These are phyloP conservation scores for Schizochytrium sp. DNA, from an alignment of 108 stramenopile genomes.

Conservation along the genomic window DNA sequence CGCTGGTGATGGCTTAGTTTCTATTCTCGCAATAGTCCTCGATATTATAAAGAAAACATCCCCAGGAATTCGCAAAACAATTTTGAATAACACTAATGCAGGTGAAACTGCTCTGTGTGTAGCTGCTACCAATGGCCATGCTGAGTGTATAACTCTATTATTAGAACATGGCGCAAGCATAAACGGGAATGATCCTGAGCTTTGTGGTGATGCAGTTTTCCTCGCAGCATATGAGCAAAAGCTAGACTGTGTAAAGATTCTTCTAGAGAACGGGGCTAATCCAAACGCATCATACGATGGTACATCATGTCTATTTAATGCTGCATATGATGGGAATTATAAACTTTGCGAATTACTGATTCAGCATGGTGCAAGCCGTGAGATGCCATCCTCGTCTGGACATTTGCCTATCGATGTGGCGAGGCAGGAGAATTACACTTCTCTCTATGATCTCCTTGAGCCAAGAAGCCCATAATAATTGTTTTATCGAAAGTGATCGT, in stretches of 20 bases:
- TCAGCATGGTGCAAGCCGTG: background rate
- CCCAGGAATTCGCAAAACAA: background rate
- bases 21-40: background rate
- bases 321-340: constrained; percentile 17
- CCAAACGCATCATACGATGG: constrained; percentile 29
- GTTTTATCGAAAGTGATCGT: too few relatives aligned
- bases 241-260: constrained; percentile 1
- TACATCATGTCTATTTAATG: constrained; percentile 44
- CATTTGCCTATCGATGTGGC: constrained; percentile 1
- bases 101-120: constrained; percentile 27
- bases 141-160: background rate
- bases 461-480: background rate
- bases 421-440: background rate
- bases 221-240: constrained; percentile 38
- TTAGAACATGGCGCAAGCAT: constrained; percentile 13
- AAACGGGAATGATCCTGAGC: background rate
- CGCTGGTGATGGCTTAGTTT: background rate
- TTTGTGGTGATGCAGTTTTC: background rate
- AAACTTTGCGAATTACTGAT: constrained; percentile 27
- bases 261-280: background rate
- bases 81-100: background rate
- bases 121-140: background rate
- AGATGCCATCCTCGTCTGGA: background rate
- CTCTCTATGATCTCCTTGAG: background rate
- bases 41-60: background rate